phyloP scores from a whole-genome alignment of 768 basidiomycete species.

The Peribolospora kevripleyi region DNA sequence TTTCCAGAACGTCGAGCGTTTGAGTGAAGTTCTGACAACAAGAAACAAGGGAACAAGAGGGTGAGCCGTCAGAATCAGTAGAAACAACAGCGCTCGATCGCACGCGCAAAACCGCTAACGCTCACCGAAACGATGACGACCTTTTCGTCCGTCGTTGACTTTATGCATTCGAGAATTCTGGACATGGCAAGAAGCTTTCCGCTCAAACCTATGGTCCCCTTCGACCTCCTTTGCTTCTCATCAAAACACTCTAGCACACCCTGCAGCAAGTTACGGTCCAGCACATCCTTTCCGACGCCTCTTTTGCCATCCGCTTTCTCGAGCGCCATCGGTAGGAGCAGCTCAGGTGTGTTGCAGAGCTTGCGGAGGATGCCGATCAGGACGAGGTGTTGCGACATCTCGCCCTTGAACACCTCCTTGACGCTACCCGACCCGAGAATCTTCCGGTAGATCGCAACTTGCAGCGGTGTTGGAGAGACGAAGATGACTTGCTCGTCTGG shows the following conservation, averaged over 20 bases:
- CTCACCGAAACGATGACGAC: slow-evolving; percentile 44
- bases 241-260: too few species aligned
- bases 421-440: slow-evolving; percentile 50
- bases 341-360: slow-evolving; percentile 73
- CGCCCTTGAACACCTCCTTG: slow-evolving; percentile 40
- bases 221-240: slow-evolving; percentile 1
- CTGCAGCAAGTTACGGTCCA: neutral
- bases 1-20: slow-evolving; percentile 75
- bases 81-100: too few species aligned
- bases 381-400: slow-evolving; percentile 31
- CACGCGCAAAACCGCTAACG: neutral
- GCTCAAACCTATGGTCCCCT: slow-evolving; percentile 16
- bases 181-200: slow-evolving; percentile 51
- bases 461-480: slow-evolving; percentile 59
- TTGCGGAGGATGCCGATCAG: slow-evolving; percentile 61
- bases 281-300: slow-evolving; percentile 23
- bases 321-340: slow-evolving; percentile 23
- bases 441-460: slow-evolving; percentile 49
- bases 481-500: slow-evolving; percentile 98
- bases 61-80: too few species aligned
- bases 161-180: slow-evolving; percentile 34
- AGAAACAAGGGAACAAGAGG: too few species aligned
- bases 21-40: slow-evolving; percentile 50
- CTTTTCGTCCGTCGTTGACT: slow-evolving; percentile 65
- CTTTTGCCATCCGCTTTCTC: slow-evolving; percentile 39